Evolutionary conservation across 2,329 filamentous ascomycete species (phyloP).

Genomic region (Lizonia empirigonia): DNA sequence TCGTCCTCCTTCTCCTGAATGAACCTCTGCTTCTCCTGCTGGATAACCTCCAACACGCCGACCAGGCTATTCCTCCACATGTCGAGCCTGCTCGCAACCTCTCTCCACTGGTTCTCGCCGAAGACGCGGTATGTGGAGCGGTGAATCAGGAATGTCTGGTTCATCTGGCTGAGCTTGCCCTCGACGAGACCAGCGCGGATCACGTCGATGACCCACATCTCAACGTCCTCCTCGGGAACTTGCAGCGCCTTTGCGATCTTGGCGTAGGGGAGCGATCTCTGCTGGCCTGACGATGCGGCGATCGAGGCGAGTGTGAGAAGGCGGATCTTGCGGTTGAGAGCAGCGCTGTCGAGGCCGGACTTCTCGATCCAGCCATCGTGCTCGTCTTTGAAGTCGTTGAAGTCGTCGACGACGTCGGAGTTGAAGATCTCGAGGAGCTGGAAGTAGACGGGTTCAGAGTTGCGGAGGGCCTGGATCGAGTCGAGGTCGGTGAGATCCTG

Average conservation of each 20-base stretch:
- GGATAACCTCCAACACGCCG: constrained; percentile 77
- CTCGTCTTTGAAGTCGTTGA: constrained; percentile 92
- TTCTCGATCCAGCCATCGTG: constrained; percentile 85
- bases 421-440: constrained; percentile 96
- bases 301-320: constrained; percentile 90
- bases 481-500: constrained; percentile 72
- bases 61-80: constrained; percentile 86
- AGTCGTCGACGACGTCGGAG: constrained; percentile 91
- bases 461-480: constrained; percentile 82
- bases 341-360: constrained; percentile 71
- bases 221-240: constrained; percentile 81
- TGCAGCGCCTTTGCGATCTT: constrained; percentile 84
- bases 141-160: constrained; percentile 92
- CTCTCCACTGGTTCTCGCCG: constrained; percentile 96
- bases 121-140: constrained; percentile 96
- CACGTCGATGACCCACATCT: constrained; percentile 98
- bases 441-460: constrained; percentile 82
- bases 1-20: constrained; percentile 79
- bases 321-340: constrained; percentile 92
- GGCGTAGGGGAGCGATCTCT: constrained; percentile 85
- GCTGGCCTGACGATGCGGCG: constrained; percentile 75
- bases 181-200: constrained; percentile 95
- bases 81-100: constrained; percentile 87
- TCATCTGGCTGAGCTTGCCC: constrained; percentile 92
- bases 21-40: constrained; percentile 80